Evolutionary conservation across 108 stramenopile species (phyloP).

Genomic region (Cylindrotheca closterium): DNA sequence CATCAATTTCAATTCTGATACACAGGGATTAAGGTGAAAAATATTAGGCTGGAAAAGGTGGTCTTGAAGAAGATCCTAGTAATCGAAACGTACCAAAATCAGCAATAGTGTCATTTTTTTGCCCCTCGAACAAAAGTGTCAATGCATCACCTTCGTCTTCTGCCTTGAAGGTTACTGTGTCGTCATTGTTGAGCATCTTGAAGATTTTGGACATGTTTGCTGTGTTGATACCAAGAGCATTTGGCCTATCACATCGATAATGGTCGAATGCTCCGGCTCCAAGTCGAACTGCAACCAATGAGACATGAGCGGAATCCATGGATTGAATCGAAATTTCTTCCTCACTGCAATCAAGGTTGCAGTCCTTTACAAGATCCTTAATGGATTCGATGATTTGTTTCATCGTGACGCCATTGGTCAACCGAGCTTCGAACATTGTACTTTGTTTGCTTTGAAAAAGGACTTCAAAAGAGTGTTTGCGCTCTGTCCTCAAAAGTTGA

Average conservation of each 20-base stretch:
- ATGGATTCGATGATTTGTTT: constrained; percentile 98
- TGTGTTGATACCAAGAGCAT: constrained; percentile 93
- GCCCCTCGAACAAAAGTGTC: constrained; percentile 92
- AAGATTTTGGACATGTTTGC: constrained; percentile 97
- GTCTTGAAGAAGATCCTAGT: neutral
- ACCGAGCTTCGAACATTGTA: constrained; percentile 99
- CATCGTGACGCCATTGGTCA: constrained; percentile 89
- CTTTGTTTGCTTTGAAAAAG: no score
- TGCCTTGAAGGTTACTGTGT: constrained; percentile 95
- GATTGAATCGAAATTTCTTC: constrained; percentile 95
- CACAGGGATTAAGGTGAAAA: neutral
- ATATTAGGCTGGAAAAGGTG: neutral
- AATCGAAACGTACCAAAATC: constrained; percentile 95
- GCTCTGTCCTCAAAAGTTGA: no score
- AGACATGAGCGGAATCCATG: constrained; percentile 99
- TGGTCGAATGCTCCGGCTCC: constrained; percentile 88
- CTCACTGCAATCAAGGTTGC: constrained; percentile 88
- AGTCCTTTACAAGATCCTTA: constrained; percentile 95
- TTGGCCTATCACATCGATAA: constrained; percentile 94
- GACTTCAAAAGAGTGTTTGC: no score
- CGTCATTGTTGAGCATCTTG: constrained; percentile 97
- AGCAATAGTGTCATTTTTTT: constrained; percentile 79
- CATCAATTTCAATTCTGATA: constrained; percentile 95
- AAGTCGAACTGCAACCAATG: constrained; percentile 88
- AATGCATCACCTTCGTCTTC: constrained; percentile 91